Evolutionary conservation across 2,329 filamentous ascomycete genomes (phyloP).

Genomic region (Aspergillus melleus): DNA sequence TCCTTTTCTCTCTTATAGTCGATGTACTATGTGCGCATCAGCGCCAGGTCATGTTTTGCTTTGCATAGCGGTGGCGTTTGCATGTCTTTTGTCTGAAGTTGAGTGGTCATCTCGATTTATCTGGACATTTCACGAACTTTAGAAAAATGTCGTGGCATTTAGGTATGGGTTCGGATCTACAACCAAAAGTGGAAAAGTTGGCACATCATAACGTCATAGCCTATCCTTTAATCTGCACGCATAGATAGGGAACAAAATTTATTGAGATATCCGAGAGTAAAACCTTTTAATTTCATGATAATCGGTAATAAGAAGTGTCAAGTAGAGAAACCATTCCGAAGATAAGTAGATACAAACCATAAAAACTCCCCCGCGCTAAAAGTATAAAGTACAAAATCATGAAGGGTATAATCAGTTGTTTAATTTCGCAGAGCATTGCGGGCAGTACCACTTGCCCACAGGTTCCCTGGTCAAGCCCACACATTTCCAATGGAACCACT

Average conservation of each 20-base stretch:
- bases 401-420: slow-evolving; percentile 28
- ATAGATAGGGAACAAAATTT: background rate
- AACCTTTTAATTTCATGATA: background rate
- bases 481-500: slow-evolving; percentile 69
- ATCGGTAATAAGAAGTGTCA: background rate
- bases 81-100: slow-evolving; percentile 11
- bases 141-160: background rate
- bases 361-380: background rate
- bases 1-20: slow-evolving; percentile 1
- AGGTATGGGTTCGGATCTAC: background rate
- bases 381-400: background rate
- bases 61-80: slow-evolving; percentile 44
- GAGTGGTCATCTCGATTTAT: slow-evolving; percentile 9
- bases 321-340: slow-evolving; percentile 1
- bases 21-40: slow-evolving; percentile 14
- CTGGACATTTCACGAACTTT: slow-evolving; percentile 7
- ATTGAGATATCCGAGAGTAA: background rate
- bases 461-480: slow-evolving; percentile 63
- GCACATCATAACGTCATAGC: background rate
- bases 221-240: background rate
- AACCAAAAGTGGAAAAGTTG: background rate
- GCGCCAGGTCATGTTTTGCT: slow-evolving; percentile 17
- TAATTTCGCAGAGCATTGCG: slow-evolving; percentile 49
- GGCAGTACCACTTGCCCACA: slow-evolving; percentile 58
- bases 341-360: background rate